Evolutionary conservation across 305 asterid species (phyloP).

Genomic region (Rubia balearica): DNA sequence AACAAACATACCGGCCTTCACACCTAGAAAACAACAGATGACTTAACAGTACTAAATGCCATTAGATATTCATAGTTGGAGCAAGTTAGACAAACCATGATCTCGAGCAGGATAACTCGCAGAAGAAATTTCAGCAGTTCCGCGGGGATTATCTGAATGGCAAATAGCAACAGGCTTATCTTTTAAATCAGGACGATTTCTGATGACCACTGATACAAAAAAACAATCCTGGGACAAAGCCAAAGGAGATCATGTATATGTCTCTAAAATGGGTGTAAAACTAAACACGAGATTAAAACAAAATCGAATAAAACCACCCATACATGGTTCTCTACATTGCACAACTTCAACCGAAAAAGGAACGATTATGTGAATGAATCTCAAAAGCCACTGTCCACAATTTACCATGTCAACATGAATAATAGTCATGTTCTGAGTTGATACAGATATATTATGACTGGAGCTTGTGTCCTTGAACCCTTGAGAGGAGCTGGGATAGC

Average conservation of each 20-base stretch:
- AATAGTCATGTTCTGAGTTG: slow-evolving; percentile 40
- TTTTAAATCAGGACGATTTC: slow-evolving; percentile 58
- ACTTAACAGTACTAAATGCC: slow-evolving; percentile 5
- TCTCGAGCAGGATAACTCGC: slow-evolving; percentile 94
- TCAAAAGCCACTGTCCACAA: slow-evolving; percentile 13
- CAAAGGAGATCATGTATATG: neutral
- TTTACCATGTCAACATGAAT: slow-evolving; percentile 91
- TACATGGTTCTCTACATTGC: neutral
- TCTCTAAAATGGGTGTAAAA: neutral
- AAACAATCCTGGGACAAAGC: slow-evolving; percentile 71
- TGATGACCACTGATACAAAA: slow-evolving; percentile 85
- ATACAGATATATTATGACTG: slow-evolving; percentile 25
- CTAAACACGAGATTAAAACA: neutral
- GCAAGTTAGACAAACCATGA: slow-evolving; percentile 51
- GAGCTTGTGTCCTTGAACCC: slow-evolving; percentile 32
- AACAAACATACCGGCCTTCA: slow-evolving; percentile 93
- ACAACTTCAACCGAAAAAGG: neutral
- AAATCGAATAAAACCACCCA: neutral
- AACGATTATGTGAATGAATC: neutral
- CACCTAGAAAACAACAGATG: slow-evolving; percentile 39
- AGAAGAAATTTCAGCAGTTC: slow-evolving; percentile 93
- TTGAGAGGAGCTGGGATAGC: slow-evolving; percentile 44
- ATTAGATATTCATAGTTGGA: slow-evolving; percentile 6
- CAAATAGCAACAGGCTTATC: slow-evolving; percentile 91
- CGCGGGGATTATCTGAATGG: slow-evolving; percentile 91